phyloP scores from a whole-genome alignment of 352 stramenopile species.

The Pythium sp. region DNA sequence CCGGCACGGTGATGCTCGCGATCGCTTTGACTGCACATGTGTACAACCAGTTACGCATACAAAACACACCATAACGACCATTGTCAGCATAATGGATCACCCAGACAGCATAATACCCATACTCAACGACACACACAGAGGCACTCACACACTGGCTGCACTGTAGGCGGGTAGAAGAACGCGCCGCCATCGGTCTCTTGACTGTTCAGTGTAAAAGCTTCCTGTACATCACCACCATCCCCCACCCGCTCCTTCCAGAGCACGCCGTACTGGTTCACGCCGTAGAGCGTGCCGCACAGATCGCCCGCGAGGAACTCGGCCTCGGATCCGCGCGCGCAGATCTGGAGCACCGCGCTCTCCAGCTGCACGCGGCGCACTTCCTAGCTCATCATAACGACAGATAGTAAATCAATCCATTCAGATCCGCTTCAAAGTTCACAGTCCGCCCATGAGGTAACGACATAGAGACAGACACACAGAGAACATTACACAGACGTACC shows the following conservation, averaged over 20 bases:
- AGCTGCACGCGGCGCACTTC: conserved; percentile 51
- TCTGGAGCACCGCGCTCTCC: conserved; percentile 37
- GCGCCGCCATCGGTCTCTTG: not conserved
- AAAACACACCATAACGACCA: not conserved
- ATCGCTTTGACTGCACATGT: conserved; percentile 27
- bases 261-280: conserved; percentile 50
- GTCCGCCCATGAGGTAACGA: not conserved
- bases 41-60: not conserved
- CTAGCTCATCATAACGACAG: conserved; percentile 16
- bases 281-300: conserved; percentile 40
- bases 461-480: not conserved
- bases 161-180: conserved; percentile 31
- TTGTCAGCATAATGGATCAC: not conserved
- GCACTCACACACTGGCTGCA: conserved; percentile 20
- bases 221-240: not conserved
- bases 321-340: conserved; percentile 26
- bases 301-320: conserved; percentile 49
- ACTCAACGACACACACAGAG: not conserved
- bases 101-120: not conserved
- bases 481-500: conserved; percentile 7
- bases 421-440: not conserved
- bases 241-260: conserved; percentile 35
- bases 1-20: conserved; percentile 29
- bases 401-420: conserved; percentile 1
- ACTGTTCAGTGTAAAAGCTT: not conserved